Base-by-base conservation (phyloP, 768 basidiomycete genomes). In the Psilocybe sp. region DNA sequence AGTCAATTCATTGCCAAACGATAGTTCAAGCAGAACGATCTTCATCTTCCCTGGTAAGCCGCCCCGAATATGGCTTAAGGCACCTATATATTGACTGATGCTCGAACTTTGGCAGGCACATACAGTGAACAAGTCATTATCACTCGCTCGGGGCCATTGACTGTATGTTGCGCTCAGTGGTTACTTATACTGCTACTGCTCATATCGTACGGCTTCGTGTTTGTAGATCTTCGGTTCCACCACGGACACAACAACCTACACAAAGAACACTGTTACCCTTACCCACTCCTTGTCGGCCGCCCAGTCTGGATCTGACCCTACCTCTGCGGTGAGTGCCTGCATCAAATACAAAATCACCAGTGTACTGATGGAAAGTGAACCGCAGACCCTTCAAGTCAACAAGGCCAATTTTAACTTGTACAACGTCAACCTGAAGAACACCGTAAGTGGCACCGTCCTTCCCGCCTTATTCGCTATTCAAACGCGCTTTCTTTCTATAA, bases 51-150 rank as follows among this genome's bases (percentile, higher is more conserved):
- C 75, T 8, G 49, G 49, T 44, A 44, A 9, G 31, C 38, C 7
- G 14, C 38, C 32, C 32, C 18, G 31, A n/a, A 38, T 23, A 23
- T 18, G 41, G 9, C 13, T 44, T 2, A 35, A 15, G 10, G 14
- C 14, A n/a, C 14, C 3, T 4, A n/a, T 9, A 8, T 13, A 10
- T 23, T 43, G 3, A 20, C 42, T 31, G 4, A 43, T 13, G 12
- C 28, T 19, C 28, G 6, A 20, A 6, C 31, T 31, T 43, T 16
- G 6, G 9, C 75, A 5, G 76, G 75, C 6, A 76, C 70, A 3
- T 78, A 78, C 50, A 63, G 55, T 32, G 77, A 71, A 42, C 75
- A 74, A 48, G 68, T 77, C 2, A 64, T 67, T 43, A 75, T 78
- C 40, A 71, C 70, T 4, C 72, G 77, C 36, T 45, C 61, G 1